A percentile compares a stretch with the other conserved stretches of the same genome.
Evolutionary conservation across 2,329 filamentous ascomycete genomes (phyloP).

Genomic region (Fusarium heterosporum): DNA sequence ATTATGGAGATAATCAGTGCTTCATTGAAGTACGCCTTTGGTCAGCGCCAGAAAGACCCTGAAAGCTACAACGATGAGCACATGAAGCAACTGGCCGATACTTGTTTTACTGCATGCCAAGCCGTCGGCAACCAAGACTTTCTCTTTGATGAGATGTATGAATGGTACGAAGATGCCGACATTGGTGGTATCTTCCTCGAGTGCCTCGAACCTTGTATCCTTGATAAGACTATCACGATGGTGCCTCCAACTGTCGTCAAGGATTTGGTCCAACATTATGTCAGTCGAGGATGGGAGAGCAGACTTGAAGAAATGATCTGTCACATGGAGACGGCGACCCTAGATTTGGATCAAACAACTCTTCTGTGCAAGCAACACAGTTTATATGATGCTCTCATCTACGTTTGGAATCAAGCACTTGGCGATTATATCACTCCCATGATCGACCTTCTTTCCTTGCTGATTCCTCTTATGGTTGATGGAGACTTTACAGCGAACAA

Average conservation of each 20-base stretch:
- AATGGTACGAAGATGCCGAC: conserved; percentile 85
- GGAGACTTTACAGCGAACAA: conserved; percentile 65
- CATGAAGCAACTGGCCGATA: conserved; percentile 81
- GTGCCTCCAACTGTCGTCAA: conserved; percentile 89
- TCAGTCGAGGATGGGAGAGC: conserved; percentile 77
- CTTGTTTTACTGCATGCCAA: conserved; percentile 85
- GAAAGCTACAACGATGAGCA: conserved; percentile 65
- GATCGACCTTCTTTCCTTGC: conserved; percentile 81
- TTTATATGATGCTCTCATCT: conserved; percentile 94
- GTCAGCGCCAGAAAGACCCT: conserved; percentile 68
- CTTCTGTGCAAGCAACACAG: conserved; percentile 89
- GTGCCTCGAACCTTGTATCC: conserved; percentile 86
- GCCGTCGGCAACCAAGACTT: conserved; percentile 83
- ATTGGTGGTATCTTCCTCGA: conserved; percentile 84
- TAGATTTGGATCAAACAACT: conserved; percentile 95
- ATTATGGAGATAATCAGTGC: conserved; percentile 93
- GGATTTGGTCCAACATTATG: conserved; percentile 84
- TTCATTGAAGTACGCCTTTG: conserved; percentile 89
- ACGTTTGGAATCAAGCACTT: conserved; percentile 95
- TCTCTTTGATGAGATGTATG: conserved; percentile 90
- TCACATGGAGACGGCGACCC: conserved; percentile 86
- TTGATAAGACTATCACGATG: conserved; percentile 78
- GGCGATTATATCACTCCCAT: conserved; percentile 91
- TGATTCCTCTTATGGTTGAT: conserved; percentile 69
- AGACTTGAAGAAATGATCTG: conserved; percentile 95